A percentile compares a stretch with the other conserved stretches of the same genome.
These are phyloP conservation scores for Bretschneidera sinensis DNA, from an alignment of 345 rosid species.

Conservation along the genomic window DNA sequence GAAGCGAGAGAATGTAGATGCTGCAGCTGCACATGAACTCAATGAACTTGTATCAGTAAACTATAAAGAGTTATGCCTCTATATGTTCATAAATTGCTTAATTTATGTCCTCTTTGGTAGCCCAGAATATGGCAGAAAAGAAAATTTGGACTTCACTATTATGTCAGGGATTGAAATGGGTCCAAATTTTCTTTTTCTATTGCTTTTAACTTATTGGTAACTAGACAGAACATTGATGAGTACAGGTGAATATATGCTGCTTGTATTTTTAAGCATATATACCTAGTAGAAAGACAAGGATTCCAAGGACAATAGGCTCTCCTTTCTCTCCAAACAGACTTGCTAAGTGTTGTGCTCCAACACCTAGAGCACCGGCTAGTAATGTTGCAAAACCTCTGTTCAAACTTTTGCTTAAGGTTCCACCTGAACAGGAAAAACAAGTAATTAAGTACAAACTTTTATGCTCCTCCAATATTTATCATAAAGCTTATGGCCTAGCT, in stretches of 20 bases:
- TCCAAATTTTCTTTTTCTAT: no score
- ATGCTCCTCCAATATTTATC: background rate
- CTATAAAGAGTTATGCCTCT: no score
- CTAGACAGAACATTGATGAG: no score
- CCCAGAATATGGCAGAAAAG: no score
- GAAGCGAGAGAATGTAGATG: slow-evolving; percentile 64
- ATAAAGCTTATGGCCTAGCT: no score
- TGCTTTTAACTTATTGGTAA: no score
- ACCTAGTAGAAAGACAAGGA: slow-evolving; percentile 65
- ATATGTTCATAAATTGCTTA: no score
- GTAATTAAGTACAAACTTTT: background rate
- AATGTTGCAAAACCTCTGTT: slow-evolving; percentile 74
- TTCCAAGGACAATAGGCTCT: slow-evolving; percentile 59
- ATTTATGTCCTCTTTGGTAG: no score
- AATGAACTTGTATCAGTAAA: background rate
- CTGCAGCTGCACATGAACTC: slow-evolving; percentile 41
- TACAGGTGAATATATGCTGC: background rate
- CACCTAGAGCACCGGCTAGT: slow-evolving; percentile 52
- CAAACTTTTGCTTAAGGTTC: slow-evolving; percentile 56
- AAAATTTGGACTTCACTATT: no score
- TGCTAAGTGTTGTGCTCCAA: slow-evolving; percentile 62
- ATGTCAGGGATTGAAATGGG: no score
- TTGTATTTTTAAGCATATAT: background rate
- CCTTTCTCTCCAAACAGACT: slow-evolving; percentile 49
- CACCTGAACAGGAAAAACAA: slow-evolving; percentile 36